phyloP scores from a whole-genome alignment of 2,329 filamentous ascomycete genomes.

The Dactylellina leptospora region DNA sequence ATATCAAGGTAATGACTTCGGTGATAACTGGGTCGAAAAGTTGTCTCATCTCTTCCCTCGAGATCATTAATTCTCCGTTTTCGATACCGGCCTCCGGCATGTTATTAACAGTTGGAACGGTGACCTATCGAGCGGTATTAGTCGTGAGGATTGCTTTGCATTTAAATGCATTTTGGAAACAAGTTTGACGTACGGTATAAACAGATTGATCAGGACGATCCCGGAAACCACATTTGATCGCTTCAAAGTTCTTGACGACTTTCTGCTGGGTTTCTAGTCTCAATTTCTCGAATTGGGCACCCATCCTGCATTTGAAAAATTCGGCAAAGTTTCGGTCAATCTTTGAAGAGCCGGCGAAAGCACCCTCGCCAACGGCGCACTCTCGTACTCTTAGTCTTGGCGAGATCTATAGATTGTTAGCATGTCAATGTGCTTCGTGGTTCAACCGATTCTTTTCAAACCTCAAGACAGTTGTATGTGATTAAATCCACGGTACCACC shows the following conservation, averaged over 20 bases:
- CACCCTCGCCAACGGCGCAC: constrained; percentile 49
- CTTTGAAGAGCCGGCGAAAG: constrained; percentile 46
- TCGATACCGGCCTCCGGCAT: constrained; percentile 46
- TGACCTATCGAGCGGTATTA: constrained; percentile 22
- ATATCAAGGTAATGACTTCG: constrained; percentile 54
- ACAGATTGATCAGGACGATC: constrained; percentile 51
- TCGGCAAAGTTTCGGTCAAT: constrained; percentile 43
- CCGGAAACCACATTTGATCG: constrained; percentile 54
- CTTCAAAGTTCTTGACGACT: constrained; percentile 53
- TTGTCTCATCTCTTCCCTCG: constrained; percentile 54
- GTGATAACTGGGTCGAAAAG: constrained; percentile 56
- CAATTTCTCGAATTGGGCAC: constrained; percentile 38
- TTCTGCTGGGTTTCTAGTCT: constrained; percentile 51
- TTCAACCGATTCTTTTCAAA: constrained; percentile 3
- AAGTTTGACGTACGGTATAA: constrained; percentile 32
- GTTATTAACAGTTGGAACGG: constrained; percentile 51
- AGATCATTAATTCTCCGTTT: constrained; percentile 47
- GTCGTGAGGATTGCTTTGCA: too few species aligned
- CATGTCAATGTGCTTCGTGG: neutral
- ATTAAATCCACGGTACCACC: constrained; percentile 51
- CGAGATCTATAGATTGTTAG: constrained; percentile 28
- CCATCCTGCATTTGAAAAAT: constrained; percentile 47
- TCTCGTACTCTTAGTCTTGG: constrained; percentile 49
- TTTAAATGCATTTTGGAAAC: too few species aligned
- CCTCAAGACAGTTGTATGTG: constrained; percentile 50